Conservation (phyloP, 139 green algal genomes). For the Chloropicon primus region DNA sequence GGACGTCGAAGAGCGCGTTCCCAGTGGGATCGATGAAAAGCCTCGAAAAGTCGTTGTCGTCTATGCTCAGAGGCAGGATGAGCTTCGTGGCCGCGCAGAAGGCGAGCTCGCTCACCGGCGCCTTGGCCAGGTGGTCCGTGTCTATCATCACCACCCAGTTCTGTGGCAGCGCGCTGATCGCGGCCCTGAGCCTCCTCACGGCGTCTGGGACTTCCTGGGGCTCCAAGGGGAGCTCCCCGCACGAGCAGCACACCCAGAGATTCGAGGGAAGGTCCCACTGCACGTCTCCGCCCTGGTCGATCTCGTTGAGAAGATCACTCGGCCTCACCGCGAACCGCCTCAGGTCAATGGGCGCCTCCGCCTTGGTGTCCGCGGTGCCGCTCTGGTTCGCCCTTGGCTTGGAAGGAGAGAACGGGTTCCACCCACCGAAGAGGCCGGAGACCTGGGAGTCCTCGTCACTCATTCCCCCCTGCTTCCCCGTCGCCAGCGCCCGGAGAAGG, state of each 20-base stretch:
- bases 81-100: background rate
- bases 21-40: background rate
- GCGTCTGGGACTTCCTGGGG: background rate
- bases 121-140: background rate
- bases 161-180: background rate
- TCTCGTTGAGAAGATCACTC: background rate
- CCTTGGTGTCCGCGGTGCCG: background rate
- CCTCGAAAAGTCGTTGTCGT: background rate
- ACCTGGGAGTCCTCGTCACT: background rate
- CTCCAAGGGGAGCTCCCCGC: background rate
- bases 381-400: background rate
- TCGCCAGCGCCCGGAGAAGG: background rate
- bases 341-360: background rate
- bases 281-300: background rate
- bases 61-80: background rate
- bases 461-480: background rate
- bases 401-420: background rate
- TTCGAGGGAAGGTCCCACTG: background rate
- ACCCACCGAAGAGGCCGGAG: background rate
- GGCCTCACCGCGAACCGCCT: background rate
- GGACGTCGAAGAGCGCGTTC: background rate
- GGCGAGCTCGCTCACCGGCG: background rate
- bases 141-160: background rate
- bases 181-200: background rate
- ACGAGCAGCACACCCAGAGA: background rate